phyloP scores from a whole-genome alignment of 108 stramenopile genomes.

The Skeletonema marinoi region DNA sequence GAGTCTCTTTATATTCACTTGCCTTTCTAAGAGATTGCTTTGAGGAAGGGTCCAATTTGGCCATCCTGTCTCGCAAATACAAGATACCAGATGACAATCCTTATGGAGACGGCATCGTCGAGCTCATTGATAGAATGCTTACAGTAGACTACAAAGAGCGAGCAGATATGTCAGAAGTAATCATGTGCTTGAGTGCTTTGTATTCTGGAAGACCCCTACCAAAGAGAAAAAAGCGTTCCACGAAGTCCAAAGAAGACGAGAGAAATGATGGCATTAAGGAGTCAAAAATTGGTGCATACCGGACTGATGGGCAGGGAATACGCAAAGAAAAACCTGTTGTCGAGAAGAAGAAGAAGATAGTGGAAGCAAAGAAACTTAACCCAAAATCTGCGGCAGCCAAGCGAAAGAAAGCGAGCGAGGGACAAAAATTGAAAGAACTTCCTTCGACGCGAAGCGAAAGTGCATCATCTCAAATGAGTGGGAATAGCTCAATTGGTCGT shows the following conservation, averaged over 20 bases:
- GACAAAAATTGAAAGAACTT: constrained; percentile 14
- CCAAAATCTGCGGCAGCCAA: constrained; percentile 84
- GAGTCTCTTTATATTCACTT: constrained; percentile 88
- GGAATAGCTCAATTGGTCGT: neutral
- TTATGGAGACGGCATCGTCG: constrained; percentile 77
- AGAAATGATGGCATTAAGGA: constrained; percentile 24
- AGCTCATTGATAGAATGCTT: constrained; percentile 87
- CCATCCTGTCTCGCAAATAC: constrained; percentile 87
- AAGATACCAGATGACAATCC: constrained; percentile 87
- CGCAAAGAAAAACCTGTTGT: constrained; percentile 1
- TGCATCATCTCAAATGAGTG: constrained; percentile 2
- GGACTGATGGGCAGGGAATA: constrained; percentile 82
- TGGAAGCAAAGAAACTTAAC: constrained; percentile 76
- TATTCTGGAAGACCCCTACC: constrained; percentile 80
- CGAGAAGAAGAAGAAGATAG: constrained; percentile 36
- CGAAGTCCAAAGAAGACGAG: constrained; percentile 36
- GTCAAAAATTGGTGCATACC: constrained; percentile 62
- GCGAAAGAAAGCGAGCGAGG: constrained; percentile 54
- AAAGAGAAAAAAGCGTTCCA: constrained; percentile 57
- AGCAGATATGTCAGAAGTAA: constrained; percentile 90
- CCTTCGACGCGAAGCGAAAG: constrained; percentile 22
- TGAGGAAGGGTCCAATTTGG: constrained; percentile 91
- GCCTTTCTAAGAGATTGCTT: constrained; percentile 90
- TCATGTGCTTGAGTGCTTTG: constrained; percentile 77
- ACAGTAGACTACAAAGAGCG: constrained; percentile 75